A percentile compares a stretch with the other conserved stretches of the same genome.
Evolutionary conservation across 208 protist genomes (phyloP).

Genomic region (Lotmaria passim): DNA sequence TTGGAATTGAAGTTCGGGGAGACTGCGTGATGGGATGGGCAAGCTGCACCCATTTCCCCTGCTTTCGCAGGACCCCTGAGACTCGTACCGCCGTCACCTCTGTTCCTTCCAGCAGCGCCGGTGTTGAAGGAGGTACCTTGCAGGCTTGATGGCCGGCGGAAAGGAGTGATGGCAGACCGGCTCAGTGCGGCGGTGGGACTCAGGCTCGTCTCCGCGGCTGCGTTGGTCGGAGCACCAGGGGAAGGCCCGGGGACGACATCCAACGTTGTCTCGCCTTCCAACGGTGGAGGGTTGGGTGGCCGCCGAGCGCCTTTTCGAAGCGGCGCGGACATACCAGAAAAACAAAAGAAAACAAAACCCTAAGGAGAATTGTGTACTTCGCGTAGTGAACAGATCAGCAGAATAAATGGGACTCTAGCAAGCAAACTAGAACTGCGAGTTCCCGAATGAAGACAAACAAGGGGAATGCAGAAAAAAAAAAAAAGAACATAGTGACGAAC

Average conservation of each 20-base stretch:
- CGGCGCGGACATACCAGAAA: conserved; percentile 14
- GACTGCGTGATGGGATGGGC: not conserved
- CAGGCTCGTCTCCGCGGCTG: not conserved
- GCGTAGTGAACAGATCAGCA: no score
- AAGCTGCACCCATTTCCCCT: not conserved
- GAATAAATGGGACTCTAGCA: no score
- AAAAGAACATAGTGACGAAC: not conserved
- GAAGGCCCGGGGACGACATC: not conserved
- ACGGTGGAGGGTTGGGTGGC: not conserved
- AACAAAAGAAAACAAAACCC: conserved; percentile 12
- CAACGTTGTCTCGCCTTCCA: not conserved
- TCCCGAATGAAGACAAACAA: not conserved
- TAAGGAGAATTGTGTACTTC: no score
- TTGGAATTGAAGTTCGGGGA: not conserved
- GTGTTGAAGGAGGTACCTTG: not conserved
- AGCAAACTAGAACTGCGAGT: not conserved
- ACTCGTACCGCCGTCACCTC: not conserved
- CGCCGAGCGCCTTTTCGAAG: conserved; percentile 6
- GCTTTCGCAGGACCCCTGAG: not conserved
- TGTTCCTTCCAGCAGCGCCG: not conserved
- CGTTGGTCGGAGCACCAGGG: not conserved
- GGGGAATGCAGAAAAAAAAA: not conserved
- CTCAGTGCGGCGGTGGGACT: not conserved
- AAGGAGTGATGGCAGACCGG: not conserved
- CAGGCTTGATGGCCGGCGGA: conserved; percentile 16